Evolutionary conservation across 2,329 filamentous ascomycete genomes (phyloP), one percentile per base, ranked within the genome.

Genomic region (Scedosporium apiospermum): DNA sequence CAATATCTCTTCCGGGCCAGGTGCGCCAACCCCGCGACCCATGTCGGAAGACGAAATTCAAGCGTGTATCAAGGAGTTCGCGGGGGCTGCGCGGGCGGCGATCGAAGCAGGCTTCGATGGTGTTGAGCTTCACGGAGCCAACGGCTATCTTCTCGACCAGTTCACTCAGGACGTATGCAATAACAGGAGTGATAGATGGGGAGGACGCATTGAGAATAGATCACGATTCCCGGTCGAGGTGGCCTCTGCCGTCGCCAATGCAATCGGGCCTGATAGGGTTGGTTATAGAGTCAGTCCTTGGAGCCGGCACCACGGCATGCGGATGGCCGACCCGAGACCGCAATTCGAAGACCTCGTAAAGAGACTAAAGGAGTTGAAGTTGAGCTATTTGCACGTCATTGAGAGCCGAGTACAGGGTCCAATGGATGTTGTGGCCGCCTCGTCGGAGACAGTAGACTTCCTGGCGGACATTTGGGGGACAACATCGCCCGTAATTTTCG

Each of bases 1-100:
- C 67, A 38, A 38, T 12, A 77, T 60, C 70, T 81, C 18, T 16
- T 73, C 81, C 1, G 76, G 80, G 51, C 81, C 81, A 4, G 77
- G 82, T 7, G 72, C 74, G 1, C 73, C 72, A 0, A 80, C 80
- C 3, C 88, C 88, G 1, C 82, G 82, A 61, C 86, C 80, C 26
- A 83, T 93, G 80, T 88, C 82, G 0, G 78, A 83, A 60, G 75
- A 81, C 1, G 88, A 91, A 18, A 93, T 93, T 62, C 76, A 82
- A 67, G 71, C 80, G 3, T 79, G 86, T 65, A 88, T 91, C 72
- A 71, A 70, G 0, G 84, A 85, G 0, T 91, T 82, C 71, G 81
- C 79, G 1, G 78, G 77, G 0, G 80, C 82, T 1, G 78, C 81
- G 0, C 78, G 79, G 64, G 78, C 83, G 30, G 82, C 88, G 0